These are phyloP conservation scores for Zygoascus meyerae DNA, from an alignment of 1,139 yeast species.

Conservation along the genomic window DNA sequence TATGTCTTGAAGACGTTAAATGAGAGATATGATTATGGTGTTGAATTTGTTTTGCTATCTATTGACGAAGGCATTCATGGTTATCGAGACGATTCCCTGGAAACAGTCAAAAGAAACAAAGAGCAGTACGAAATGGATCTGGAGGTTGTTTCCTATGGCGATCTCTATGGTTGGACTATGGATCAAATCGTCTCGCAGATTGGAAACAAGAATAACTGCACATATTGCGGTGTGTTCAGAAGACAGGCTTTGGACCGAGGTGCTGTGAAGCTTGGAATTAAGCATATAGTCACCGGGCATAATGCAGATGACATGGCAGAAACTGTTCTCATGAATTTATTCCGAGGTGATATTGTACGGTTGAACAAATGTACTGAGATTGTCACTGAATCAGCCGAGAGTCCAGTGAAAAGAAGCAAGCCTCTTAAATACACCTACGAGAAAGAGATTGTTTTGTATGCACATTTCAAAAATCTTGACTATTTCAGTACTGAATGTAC, in stretches of 20 bases:
- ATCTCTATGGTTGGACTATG: slow-evolving; percentile 93
- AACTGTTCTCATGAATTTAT: slow-evolving; percentile 87
- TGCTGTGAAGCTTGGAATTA: slow-evolving; percentile 78
- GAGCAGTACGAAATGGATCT: slow-evolving; percentile 82
- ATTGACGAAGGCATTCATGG: slow-evolving; percentile 98
- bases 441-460: slow-evolving; percentile 94
- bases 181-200: slow-evolving; percentile 95
- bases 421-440: slow-evolving; percentile 96
- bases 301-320: slow-evolving; percentile 99
- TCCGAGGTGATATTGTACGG: slow-evolving; percentile 95
- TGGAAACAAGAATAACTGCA: slow-evolving; percentile 90
- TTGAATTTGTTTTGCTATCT: slow-evolving; percentile 72
- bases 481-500: slow-evolving; percentile 97
- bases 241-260: slow-evolving; percentile 97
- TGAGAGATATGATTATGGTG: slow-evolving; percentile 81
- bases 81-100: slow-evolving; percentile 92
- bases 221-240: slow-evolving; percentile 95
- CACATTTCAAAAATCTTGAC: slow-evolving; percentile 91
- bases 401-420: slow-evolving; percentile 68
- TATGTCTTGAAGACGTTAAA: slow-evolving; percentile 79
- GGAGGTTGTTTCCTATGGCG: slow-evolving; percentile 84
- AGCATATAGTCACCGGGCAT: slow-evolving; percentile 96
- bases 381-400: slow-evolving; percentile 63
- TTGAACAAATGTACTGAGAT: slow-evolving; percentile 87
- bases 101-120: slow-evolving; percentile 92